Evolutionary conservation across 768 basidiomycete species (phyloP), one percentile per base, ranked within the genome.

Genomic region (Hygrophoropsis aurantiaca): DNA sequence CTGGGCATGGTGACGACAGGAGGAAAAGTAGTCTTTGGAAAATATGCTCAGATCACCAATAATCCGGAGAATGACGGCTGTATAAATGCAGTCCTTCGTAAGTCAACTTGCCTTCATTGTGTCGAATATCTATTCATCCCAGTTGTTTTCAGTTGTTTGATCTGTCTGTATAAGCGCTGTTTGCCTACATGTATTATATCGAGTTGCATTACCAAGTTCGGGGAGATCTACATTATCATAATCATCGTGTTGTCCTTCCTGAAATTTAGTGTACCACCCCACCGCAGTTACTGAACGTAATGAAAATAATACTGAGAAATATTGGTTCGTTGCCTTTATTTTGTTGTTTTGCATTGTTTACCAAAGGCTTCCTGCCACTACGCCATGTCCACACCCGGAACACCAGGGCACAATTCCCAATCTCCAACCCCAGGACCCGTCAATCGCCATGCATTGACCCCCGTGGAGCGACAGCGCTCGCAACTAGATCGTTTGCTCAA

Each of bases 41-140:
- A 93, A 70, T 95, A 94, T 61, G 91, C 93, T 5, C 91, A 94
- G 63, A 78, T 94, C 58, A 94, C 91, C 42, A 94, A 94, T 73
- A 93, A 92, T 68, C 90, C 91, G 16, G 94, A 97, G 72, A 94
- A 94, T 54, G 94, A 97, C 59, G 94, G 94, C 7, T 97, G 94
- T 65, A 87, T 97, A 64, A 97, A 97, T 65, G 88, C 94, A 42
- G 89, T 97, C 37, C 82, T 97, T 41, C 81, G 90, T 93, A 65
- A 52, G 90, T 81, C 26, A 45, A 52, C 42, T 24, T 27, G 37
- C 26, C 34, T 47, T n/a, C n/a, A n/a, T n/a, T 32, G 36, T 38
- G 7, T 18, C 39, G 21, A 8, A 11, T 44, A 11, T 38, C 40
- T 35, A 6, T 38, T 33, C 18, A 38, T 8, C 41, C 16, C 19